Percentiles rank a stretch among this genome's conserved stretches.
phyloP scores from a whole-genome alignment of 1,284 basidiomycete genomes.

The Leccinum griseonigrum region DNA sequence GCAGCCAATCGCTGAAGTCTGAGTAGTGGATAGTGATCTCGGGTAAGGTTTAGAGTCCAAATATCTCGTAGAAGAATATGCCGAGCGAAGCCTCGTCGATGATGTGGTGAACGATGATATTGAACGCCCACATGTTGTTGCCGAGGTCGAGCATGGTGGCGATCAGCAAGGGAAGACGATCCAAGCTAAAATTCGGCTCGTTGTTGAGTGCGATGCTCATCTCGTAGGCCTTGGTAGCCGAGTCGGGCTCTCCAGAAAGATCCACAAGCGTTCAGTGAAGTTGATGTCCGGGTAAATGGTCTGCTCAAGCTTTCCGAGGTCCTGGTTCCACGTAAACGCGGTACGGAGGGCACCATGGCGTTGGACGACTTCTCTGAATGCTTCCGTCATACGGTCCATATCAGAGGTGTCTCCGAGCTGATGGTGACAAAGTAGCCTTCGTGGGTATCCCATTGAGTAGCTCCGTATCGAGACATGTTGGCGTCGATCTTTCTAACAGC shows the following conservation, averaged over 20 bases:
- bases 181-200: constrained; percentile 25
- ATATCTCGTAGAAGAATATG: constrained; percentile 30
- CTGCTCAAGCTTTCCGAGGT: constrained; percentile 25
- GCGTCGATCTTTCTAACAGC: constrained; percentile 20
- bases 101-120: constrained; percentile 26
- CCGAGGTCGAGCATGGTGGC: constrained; percentile 27
- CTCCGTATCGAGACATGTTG: constrained; percentile 27
- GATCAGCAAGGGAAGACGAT: constrained; percentile 20
- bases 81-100: constrained; percentile 27
- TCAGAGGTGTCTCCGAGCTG: constrained; percentile 23
- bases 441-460: constrained; percentile 32
- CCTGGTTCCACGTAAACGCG: constrained; percentile 27
- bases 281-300: constrained; percentile 24
- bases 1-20: constrained; percentile 29
- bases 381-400: constrained; percentile 23
- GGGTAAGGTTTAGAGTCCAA: constrained; percentile 22
- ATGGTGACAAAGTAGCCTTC: constrained; percentile 28
- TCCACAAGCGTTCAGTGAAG: constrained; percentile 18
- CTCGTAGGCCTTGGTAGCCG: constrained; percentile 26
- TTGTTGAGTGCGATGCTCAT: constrained; percentile 26
- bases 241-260: constrained; percentile 23
- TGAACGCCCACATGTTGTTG: constrained; percentile 24
- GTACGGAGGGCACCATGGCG: constrained; percentile 30
- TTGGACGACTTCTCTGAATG: constrained; percentile 23
- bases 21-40: constrained; percentile 29